Evolutionary conservation across 2,329 filamentous ascomycete genomes (phyloP).

Genomic region (Ophiocordyceps camponoti-leonardi): DNA sequence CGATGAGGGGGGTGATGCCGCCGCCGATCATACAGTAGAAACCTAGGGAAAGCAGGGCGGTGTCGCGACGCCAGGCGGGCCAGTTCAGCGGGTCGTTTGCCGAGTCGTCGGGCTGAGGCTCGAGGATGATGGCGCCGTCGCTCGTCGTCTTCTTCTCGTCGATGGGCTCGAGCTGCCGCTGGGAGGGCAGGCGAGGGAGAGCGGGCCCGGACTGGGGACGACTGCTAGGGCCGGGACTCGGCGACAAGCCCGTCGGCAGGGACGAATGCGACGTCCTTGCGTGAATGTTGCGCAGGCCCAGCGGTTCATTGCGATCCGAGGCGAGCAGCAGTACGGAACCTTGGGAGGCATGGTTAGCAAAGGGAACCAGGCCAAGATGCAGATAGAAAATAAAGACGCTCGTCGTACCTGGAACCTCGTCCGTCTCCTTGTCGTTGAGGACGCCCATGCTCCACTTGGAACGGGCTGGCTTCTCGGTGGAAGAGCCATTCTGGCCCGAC

Average conservation of each 20-base stretch:
- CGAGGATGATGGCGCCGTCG: conserved; percentile 71
- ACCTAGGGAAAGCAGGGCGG: conserved; percentile 64
- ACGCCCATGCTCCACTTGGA: conserved; percentile 57
- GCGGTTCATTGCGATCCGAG: conserved; percentile 5
- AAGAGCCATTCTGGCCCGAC: neutral
- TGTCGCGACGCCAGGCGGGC: conserved; percentile 65
- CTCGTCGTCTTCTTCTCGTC: conserved; percentile 54
- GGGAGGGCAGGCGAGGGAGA: conserved; percentile 2
- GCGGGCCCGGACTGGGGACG: conserved; percentile 3
- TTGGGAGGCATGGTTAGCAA: neutral
- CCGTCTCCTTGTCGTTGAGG: conserved; percentile 61
- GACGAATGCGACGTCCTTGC: conserved; percentile 42
- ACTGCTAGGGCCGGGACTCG: conserved; percentile 10
- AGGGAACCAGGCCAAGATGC: neutral
- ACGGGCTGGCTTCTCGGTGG: conserved; percentile 2
- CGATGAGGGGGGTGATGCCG: conserved; percentile 78
- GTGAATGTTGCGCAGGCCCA: conserved; percentile 24
- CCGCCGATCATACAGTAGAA: conserved; percentile 90
- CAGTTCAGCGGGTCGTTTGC: conserved; percentile 87
- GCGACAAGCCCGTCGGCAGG: conserved; percentile 27
- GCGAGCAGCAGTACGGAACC: conserved; percentile 6
- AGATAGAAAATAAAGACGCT: no score
- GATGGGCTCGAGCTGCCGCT: conserved; percentile 5
- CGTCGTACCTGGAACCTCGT: conserved; percentile 64
- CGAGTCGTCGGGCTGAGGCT: conserved; percentile 84